Evolutionary conservation across 495 filamentous ascomycete genomes (phyloP).

Genomic region (Cairneyella variabilis): DNA sequence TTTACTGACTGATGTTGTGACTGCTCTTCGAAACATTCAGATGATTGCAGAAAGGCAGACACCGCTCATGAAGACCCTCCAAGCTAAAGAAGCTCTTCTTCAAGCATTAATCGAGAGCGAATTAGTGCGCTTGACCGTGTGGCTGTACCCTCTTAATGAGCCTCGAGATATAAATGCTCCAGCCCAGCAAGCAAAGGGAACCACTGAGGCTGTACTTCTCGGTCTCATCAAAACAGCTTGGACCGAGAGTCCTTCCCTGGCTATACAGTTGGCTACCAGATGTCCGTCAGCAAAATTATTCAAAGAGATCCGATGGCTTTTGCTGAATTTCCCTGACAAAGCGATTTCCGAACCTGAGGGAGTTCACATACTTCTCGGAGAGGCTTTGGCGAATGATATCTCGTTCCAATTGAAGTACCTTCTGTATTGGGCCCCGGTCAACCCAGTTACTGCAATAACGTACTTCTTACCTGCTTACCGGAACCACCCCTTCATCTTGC

Average conservation of each 20-base stretch:
- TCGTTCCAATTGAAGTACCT: constrained; percentile 88
- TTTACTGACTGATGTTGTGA: constrained; percentile 71
- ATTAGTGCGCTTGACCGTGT: constrained; percentile 75
- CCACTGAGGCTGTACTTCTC: constrained; percentile 53
- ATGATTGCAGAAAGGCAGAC: constrained; percentile 50
- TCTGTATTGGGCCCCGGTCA: constrained; percentile 90
- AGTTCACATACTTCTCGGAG: constrained; percentile 75
- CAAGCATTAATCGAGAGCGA: constrained; percentile 80
- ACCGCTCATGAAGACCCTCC: constrained; percentile 58
- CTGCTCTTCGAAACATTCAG: constrained; percentile 52
- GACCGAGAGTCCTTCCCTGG: constrained; percentile 75
- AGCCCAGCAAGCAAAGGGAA: constrained; percentile 33
- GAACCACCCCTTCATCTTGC: constrained; percentile 91
- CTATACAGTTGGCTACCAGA: constrained; percentile 73
- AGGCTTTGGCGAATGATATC: constrained; percentile 71
- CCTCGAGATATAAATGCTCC: constrained; percentile 35
- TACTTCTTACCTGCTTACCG: constrained; percentile 90
- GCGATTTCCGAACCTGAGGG: constrained; percentile 75
- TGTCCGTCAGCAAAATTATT: constrained; percentile 72
- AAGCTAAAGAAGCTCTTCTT: constrained; percentile 77
- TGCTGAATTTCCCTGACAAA: constrained; percentile 79
- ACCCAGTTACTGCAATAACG: constrained; percentile 86
- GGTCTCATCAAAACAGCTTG: constrained; percentile 76
- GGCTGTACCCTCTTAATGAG: constrained; percentile 81
- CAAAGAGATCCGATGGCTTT: constrained; percentile 69